Percentiles rank a stretch among this genome's conserved stretches.
These are phyloP conservation scores for Dispira simplex DNA, from an alignment of 192 early-diverging fungal species.

Conservation along the genomic window DNA sequence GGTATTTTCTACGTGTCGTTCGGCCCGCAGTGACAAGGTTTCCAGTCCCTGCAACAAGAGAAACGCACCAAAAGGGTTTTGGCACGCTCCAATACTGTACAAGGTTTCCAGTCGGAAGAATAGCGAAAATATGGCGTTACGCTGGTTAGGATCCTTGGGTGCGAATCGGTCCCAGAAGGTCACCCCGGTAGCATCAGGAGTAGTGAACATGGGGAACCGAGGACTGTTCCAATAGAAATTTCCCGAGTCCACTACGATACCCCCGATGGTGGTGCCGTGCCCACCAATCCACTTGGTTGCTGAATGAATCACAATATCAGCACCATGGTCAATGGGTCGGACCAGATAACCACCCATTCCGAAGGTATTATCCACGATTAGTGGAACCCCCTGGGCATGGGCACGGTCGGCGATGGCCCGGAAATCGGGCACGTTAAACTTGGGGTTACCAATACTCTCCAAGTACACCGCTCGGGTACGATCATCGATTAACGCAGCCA, in stretches of 20 bases:
- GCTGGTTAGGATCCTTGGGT: constrained; percentile 38
- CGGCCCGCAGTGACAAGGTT: constrained; percentile 75
- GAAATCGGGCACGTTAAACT: constrained; percentile 80
- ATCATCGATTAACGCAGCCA: constrained; percentile 64
- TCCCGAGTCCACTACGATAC: constrained; percentile 75
- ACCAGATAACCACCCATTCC: constrained; percentile 75
- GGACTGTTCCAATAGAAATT: constrained; percentile 84
- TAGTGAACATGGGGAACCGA: constrained; percentile 74
- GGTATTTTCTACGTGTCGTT: constrained; percentile 71
- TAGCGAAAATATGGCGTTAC: constrained; percentile 54
- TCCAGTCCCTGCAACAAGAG: constrained; percentile 80
- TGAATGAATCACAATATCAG: constrained; percentile 88
- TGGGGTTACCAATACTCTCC: constrained; percentile 86
- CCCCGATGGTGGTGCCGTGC: constrained; percentile 87
- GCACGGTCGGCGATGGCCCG: constrained; percentile 62
- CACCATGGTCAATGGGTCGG: constrained; percentile 82
- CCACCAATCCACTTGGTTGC: constrained; percentile 92
- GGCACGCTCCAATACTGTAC: constrained; percentile 70
- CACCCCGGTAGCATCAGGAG: constrained; percentile 80
- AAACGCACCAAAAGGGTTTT: constrained; percentile 82
- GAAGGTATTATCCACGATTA: constrained; percentile 95
- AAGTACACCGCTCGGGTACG: constrained; percentile 85
- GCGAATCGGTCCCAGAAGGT: constrained; percentile 82
- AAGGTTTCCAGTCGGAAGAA: constrained; percentile 71
- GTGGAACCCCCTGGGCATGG: constrained; percentile 67